phyloP scores from a whole-genome alignment of 1,284 basidiomycete species.

The Ustilago hordei region DNA sequence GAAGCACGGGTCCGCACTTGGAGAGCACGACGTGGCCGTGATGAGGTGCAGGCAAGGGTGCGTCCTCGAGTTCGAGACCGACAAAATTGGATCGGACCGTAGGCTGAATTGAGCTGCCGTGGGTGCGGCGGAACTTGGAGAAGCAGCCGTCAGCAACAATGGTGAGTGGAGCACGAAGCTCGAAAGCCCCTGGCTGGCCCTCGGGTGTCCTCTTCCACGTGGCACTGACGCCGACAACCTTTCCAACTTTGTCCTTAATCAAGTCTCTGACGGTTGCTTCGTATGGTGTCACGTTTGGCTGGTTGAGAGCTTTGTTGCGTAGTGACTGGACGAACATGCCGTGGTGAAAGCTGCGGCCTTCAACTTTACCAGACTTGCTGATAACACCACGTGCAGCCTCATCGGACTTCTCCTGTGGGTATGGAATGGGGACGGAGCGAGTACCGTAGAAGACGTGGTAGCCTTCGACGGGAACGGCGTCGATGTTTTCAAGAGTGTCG shows the following conservation, averaged over 20 bases:
- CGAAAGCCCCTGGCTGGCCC: slow-evolving; percentile 38
- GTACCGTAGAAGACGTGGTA: slow-evolving; percentile 83
- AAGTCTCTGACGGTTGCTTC: slow-evolving; percentile 63
- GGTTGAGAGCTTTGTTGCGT: slow-evolving; percentile 76
- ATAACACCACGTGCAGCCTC: slow-evolving; percentile 45
- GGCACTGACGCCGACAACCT: slow-evolving; percentile 56
- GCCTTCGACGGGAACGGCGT: slow-evolving; percentile 84
- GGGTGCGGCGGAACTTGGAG: slow-evolving; percentile 79
- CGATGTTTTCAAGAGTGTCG: slow-evolving; percentile 83
- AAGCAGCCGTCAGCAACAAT: slow-evolving; percentile 95
- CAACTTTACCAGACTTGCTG: slow-evolving; percentile 68
- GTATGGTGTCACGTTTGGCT: slow-evolving; percentile 54
- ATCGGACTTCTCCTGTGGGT: slow-evolving; percentile 74
- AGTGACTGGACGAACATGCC: slow-evolving; percentile 89
- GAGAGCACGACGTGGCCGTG: slow-evolving; percentile 88
- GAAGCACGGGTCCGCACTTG: slow-evolving; percentile 80
- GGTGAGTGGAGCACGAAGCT: slow-evolving; percentile 79
- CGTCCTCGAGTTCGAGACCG: slow-evolving; percentile 82
- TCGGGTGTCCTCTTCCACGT: slow-evolving; percentile 41
- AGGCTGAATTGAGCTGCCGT: slow-evolving; percentile 72
- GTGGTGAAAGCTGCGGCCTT: slow-evolving; percentile 89
- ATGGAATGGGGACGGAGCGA: slow-evolving; percentile 84
- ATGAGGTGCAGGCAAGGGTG: slow-evolving; percentile 80
- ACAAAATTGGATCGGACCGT: slow-evolving; percentile 82
- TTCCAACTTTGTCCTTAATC: slow-evolving; percentile 46